Evolutionary conservation across 2,329 filamentous ascomycete species (phyloP).

Genomic region (Pseudopithomyces chartarum): DNA sequence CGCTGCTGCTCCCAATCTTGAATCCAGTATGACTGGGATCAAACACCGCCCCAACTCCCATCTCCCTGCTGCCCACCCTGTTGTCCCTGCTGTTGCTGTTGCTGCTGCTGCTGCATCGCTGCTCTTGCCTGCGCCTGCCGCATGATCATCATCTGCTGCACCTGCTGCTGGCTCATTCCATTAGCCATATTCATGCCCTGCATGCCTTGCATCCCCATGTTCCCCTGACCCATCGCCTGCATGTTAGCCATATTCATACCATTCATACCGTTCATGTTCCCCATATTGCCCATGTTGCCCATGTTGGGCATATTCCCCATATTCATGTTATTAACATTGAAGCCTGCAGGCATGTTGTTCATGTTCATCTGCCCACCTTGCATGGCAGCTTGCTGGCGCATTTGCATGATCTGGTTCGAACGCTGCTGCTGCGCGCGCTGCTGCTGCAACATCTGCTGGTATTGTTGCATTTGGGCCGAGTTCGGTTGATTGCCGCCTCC

Average conservation of each 20-base stretch:
- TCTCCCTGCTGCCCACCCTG: conserved; percentile 29
- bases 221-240: conserved; percentile 21
- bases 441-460: conserved; percentile 40
- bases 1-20: conserved; percentile 11
- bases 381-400: conserved; percentile 40
- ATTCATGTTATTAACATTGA: too few relatives aligned
- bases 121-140: conserved; percentile 35
- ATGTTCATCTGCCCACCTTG: conserved; percentile 31
- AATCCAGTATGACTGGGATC: too few relatives aligned
- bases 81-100: conserved; percentile 19
- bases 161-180: conserved; percentile 36
- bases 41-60: conserved; percentile 37
- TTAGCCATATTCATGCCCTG: conserved; percentile 27
- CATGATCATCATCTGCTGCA: conserved; percentile 43
- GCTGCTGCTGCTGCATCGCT: conserved; percentile 28
- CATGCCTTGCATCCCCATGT: conserved; percentile 26
- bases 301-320: conserved; percentile 29
- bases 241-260: conserved; percentile 26
- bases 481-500: conserved; percentile 22
- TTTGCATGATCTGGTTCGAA: conserved; percentile 39
- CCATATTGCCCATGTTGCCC: conserved; percentile 26
- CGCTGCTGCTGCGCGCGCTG: conserved; percentile 40
- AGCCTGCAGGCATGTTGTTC: conserved; percentile 9
- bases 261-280: conserved; percentile 27
- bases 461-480: conserved; percentile 40